Base-by-base conservation (phyloP, 345 rosid genomes). In the Moricandia arvensis region DNA sequence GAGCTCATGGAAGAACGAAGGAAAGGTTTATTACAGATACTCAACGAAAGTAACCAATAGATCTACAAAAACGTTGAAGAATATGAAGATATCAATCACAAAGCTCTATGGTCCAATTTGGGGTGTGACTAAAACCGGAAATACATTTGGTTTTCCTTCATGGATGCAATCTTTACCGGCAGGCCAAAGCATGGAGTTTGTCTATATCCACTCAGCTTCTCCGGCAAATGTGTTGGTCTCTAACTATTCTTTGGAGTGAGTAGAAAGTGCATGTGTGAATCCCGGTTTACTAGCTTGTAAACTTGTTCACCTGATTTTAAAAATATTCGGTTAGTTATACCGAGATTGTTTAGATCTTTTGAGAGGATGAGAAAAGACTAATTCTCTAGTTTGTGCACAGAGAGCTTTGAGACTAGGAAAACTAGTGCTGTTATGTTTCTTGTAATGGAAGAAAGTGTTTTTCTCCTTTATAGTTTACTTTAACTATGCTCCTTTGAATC, bases 81-180 rank as follows among this genome's bases (percentile, higher is more conserved):
- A 83, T 63, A 82, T 94, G 71, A 83, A 85, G 78, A 81, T 94
- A 67, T 82, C 89, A 35, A 84, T 94, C 43, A 80, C 89, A 27
- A 87, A 89, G 71, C 93, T 94, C 49, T 90, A 91, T 61, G 98
- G 97, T 75, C 95, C 98, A 11, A 41, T 94, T 0, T 94, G 97
- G 98, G 98, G 97, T 74, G 77, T 94, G 31, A 77, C 79, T 0
- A 87, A 86, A 69, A 72, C 77, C 2, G n/a, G n/a, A n/a, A n/a
- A n/a, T n/a, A n/a, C n/a, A n/a, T n/a, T n/a, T n/a, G n/a, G n/a
- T n/a, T n/a, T 91, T 63, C 98, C 97, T 0, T 72, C 90, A 21
- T 94, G 97, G 98, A 78, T 94, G 29, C 75, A 83, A 68, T 80
- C 87, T 5, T 79, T 94, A 66, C 82, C 89, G 2, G 84, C 91